phyloP scores from a whole-genome alignment of 257 asterid species.

The Nicotiana tomentosiformis region DNA sequence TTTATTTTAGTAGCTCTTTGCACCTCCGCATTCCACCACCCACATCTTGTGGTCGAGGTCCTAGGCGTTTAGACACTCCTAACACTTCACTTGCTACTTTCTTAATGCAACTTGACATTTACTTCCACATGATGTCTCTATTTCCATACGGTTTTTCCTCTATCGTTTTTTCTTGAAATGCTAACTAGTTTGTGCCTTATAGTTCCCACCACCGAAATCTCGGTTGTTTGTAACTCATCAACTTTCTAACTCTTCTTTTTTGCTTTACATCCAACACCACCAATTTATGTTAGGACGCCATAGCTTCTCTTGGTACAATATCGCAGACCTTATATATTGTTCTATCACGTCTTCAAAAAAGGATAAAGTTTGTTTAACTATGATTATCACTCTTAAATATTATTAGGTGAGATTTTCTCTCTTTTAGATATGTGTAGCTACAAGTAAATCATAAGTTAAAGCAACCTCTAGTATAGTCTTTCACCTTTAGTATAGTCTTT shows the following conservation, averaged over 20 bases:
- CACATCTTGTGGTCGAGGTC: not conserved
- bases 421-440: too few species aligned
- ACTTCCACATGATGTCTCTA: not conserved
- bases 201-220: not conserved
- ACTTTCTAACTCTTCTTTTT: not conserved
- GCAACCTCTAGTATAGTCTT: too few species aligned
- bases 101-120: not conserved
- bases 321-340: not conserved
- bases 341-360: not conserved
- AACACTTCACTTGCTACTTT: not conserved
- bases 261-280: not conserved
- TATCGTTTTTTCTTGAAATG: too few species aligned
- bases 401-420: not conserved
- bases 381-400: not conserved
- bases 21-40: too few species aligned
- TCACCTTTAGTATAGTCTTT: not conserved
- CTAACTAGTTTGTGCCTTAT: not conserved
- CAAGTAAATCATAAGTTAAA: too few species aligned
- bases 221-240: not conserved
- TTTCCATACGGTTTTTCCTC: not conserved
- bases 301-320: not conserved
- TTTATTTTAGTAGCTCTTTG: too few species aligned
- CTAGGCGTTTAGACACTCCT: not conserved
- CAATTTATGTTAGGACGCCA: not conserved
- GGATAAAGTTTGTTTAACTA: not conserved